These are phyloP conservation scores for Colletotrichum spinosum DNA, from an alignment of 2,329 filamentous ascomycete species.

Conservation along the genomic window DNA sequence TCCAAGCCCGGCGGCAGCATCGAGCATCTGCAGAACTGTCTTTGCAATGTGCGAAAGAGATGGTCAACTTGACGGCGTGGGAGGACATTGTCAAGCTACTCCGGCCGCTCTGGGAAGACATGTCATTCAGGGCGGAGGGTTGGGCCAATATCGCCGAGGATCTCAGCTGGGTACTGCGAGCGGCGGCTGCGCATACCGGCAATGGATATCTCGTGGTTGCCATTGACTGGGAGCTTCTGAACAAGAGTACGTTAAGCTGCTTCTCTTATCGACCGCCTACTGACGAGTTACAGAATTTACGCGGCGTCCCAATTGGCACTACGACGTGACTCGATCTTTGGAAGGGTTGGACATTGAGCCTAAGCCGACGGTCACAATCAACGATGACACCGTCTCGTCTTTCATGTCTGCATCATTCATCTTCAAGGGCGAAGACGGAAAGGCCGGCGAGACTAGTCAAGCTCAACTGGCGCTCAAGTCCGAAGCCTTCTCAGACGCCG, in stretches of 20 bases:
- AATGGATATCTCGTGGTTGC: conserved; percentile 68
- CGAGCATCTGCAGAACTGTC: conserved; percentile 67
- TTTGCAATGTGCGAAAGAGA: conserved; percentile 68
- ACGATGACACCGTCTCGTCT: conserved; percentile 63
- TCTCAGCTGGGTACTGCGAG: conserved; percentile 70
- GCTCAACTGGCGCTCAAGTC: conserved; percentile 71
- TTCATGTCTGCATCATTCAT: conserved; percentile 67
- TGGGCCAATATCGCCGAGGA: conserved; percentile 72
- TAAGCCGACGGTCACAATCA: conserved; percentile 63
- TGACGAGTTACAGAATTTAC: conserved; percentile 58
- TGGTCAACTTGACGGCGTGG: conserved; percentile 63
- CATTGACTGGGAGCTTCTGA: conserved; percentile 74
- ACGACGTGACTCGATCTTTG: conserved; percentile 69
- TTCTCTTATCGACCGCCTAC: conserved; percentile 1
- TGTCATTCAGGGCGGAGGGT: conserved; percentile 67
- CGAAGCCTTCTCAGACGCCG: conserved; percentile 63
- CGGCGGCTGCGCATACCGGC: conserved; percentile 64
- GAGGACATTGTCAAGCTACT: conserved; percentile 65
- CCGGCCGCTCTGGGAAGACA: conserved; percentile 67
- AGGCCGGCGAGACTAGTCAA: conserved; percentile 68
- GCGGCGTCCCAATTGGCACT: conserved; percentile 67
- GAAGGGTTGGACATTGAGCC: conserved; percentile 57
- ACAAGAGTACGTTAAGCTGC: conserved; percentile 60
- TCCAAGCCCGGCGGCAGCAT: conserved; percentile 63
- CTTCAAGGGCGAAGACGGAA: conserved; percentile 69